phyloP scores from a whole-genome alignment of 768 basidiomycete genomes.

The Coprinellus micaceus region DNA sequence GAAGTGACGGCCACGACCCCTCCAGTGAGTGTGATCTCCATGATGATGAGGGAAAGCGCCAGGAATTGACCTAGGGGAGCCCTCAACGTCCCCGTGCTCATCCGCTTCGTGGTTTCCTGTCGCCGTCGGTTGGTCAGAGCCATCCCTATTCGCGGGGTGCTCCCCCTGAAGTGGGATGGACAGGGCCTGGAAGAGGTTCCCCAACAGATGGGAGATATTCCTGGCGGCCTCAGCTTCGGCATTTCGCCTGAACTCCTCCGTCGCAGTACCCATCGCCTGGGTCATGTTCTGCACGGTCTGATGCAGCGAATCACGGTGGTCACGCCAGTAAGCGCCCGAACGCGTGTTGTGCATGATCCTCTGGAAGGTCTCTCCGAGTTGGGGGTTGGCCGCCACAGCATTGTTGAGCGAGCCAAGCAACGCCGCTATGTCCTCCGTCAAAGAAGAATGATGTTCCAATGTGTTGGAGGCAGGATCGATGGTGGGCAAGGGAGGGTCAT shows the following conservation, averaged over 20 bases:
- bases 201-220: slow-evolving; percentile 61
- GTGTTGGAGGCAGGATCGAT: slow-evolving; percentile 27
- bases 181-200: slow-evolving; percentile 54
- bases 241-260: slow-evolving; percentile 41
- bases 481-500: slow-evolving; percentile 25
- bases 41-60: slow-evolving; percentile 8
- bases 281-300: slow-evolving; percentile 54
- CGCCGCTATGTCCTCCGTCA: slow-evolving; percentile 62
- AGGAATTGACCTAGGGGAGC: slow-evolving; percentile 2
- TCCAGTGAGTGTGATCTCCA: neutral
- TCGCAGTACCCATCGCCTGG: slow-evolving; percentile 40
- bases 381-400: slow-evolving; percentile 64
- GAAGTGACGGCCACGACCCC: too few relatives aligned
- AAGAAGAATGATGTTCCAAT: slow-evolving; percentile 39
- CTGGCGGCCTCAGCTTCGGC: slow-evolving; percentile 65
- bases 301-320: slow-evolving; percentile 57
- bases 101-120: neutral
- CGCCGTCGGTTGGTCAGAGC: neutral
- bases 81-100: neutral
- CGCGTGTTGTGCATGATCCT: slow-evolving; percentile 60
- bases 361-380: slow-evolving; percentile 63
- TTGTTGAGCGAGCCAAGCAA: slow-evolving; percentile 54
- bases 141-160: neutral
- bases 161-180: slow-evolving; percentile 24
- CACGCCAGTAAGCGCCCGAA: slow-evolving; percentile 65